Evolutionary conservation across 208 protist species (phyloP).

Genomic region (Phytomonas sp.): DNA sequence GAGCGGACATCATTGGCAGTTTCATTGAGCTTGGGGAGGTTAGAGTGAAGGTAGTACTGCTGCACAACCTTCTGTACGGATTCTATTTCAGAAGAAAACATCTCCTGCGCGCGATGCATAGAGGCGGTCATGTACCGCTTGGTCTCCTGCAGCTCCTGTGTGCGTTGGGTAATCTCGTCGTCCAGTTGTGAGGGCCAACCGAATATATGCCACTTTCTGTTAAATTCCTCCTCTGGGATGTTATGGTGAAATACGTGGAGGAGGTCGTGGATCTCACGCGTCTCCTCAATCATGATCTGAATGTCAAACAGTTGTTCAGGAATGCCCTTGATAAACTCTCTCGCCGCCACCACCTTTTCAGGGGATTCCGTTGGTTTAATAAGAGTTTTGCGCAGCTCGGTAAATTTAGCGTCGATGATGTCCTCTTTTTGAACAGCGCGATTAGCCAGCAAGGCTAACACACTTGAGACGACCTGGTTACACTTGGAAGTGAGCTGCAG

Average conservation of each 20-base stretch:
- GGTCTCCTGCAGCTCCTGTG: constrained; percentile 90
- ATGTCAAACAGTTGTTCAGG: constrained; percentile 84
- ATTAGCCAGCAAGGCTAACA: constrained; percentile 72
- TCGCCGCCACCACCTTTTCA: constrained; percentile 82
- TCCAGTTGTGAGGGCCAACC: constrained; percentile 86
- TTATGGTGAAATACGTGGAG: constrained; percentile 89
- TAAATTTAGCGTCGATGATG: constrained; percentile 57
- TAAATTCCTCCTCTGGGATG: constrained; percentile 91
- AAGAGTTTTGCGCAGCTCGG: constrained; percentile 50
- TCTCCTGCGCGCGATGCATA: constrained; percentile 79
- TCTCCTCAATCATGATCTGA: constrained; percentile 61
- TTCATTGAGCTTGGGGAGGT: constrained; percentile 73
- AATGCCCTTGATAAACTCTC: constrained; percentile 86
- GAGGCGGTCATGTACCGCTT: constrained; percentile 78
- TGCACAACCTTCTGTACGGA: constrained; percentile 64
- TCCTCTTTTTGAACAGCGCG: constrained; percentile 67
- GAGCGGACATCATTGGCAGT: constrained; percentile 84
- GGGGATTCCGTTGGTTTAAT: constrained; percentile 70
- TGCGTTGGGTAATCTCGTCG: constrained; percentile 81
- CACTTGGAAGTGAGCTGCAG: constrained; percentile 72
- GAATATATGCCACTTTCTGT: constrained; percentile 87
- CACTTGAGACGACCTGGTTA: constrained; percentile 29
- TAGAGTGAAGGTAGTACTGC: constrained; percentile 86
- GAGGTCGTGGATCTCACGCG: constrained; percentile 71
- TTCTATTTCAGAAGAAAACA: constrained; percentile 74